Base-by-base conservation (phyloP, 768 basidiomycete species). In the Dacryopinax primogenitus region DNA sequence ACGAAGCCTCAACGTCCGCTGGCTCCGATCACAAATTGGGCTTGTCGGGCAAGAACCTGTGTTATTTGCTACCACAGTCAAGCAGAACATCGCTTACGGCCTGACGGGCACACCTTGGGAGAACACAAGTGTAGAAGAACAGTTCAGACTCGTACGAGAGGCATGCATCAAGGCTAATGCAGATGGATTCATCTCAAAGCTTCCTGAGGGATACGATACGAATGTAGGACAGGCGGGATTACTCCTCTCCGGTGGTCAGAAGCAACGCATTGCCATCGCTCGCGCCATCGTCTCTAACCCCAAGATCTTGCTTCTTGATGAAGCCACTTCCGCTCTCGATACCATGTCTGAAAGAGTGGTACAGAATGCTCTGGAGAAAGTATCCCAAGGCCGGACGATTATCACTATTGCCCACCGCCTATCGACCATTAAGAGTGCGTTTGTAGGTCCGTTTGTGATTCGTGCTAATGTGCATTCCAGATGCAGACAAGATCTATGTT, bases 321-420 rank as follows among this genome's bases (percentile, higher is more conserved):
- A 94, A 69, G 90, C 88, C 15, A 93, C 91, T 1, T 85, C 84
- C 67, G 92, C 91, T 36, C 80, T 93, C n/a, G 92, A 93, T 75
- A 90, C 90, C 0, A 88, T 88, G 70, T 88, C 88, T 1, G 80
- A 87, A 72, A 90, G 90, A 66, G 80, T 93, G 66, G 92, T 95
- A 0, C 92, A 93, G 76, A 87, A 93, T 73, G 92, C 91, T 23
- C 73, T 93, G 63, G 90, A 95, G 72, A 76, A 77, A 66, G 79
- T 78, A 16, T 72, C 77, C 2, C 68, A 66, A 12, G 78, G 78
- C 1, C 72, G 79, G 26, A 80, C 79, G 0, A 79, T 78, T 58
- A 78, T 80, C 69, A 74, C 76, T 33, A 77, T 80, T 63, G 72
- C 73, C 1, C 71, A 72, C 33, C 64, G 74, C 1, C 68, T 75